Evolutionary conservation across 495 filamentous ascomycete genomes (phyloP), one percentile per base, ranked within the genome.

Genomic region (Podospora pseudoanserina): DNA sequence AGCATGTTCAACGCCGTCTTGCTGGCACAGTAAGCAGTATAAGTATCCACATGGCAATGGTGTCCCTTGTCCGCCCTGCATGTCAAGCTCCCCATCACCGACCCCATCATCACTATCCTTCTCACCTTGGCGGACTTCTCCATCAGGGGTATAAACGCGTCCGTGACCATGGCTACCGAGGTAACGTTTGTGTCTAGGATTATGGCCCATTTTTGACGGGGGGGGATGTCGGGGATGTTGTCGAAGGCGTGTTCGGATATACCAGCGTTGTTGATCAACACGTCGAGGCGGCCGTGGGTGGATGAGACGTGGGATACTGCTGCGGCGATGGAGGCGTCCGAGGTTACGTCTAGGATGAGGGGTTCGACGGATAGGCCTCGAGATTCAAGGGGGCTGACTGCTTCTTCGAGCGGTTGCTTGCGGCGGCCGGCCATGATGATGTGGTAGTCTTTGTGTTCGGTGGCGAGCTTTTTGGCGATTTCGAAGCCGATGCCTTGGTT

Each of bases 251-350:
- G 19, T 30, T 44, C 30, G 34, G 18, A n/a, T 61, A 72, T 68
- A 44, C 81, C 83, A 23, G 80, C 82, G 68, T 86, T 88, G 75
- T 88, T 86, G 70, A 86, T 69, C 6, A 88, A 74, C 0, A 79
- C 78, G 70, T 88, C 86, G 0, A 88, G 68, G 28, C 73, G 78
- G 27, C 83, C 84, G 65, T 80, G 76, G 18, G 75, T 75, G 18
- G 68, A 16, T 2, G 64, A 15, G 15, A 87, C 72, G 0, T 75
- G 64, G 2, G 76, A 65, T 39, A 78, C 79, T 0, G 80, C 82
- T 5, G 65, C 64, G 26, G 80, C 63, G 63, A 88, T 85, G 16
- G 84, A 86, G n/a, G 78, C 76, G 68, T 87, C 85, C 1, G 80
- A 78, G 58, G 77, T 78, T 16, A 89, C 76, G 71, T 89, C 86